Base-by-base conservation (phyloP, 106 monocot species). In the Alisma plantagoaquatica region DNA sequence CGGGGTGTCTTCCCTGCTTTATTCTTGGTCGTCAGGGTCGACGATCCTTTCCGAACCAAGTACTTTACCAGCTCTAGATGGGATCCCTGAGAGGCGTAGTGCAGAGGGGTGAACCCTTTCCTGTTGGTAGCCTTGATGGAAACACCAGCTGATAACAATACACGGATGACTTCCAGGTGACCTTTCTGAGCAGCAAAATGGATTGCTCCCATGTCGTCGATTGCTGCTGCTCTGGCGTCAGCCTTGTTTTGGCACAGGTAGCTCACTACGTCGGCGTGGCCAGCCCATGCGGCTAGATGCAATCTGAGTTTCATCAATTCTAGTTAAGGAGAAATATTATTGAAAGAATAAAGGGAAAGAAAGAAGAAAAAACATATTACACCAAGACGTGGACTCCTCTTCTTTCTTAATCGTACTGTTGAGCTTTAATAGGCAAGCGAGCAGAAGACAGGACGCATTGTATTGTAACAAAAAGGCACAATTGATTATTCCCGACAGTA, bases 161-260 rank as follows among this genome's bases (percentile, higher is more conserved):
- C 35, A 4, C 89, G 75, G 14, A 82, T 74, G 28, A 81, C 68
- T 44, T 89, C 81, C 0, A 70, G 32, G 54, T 96, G 89, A 45
- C 96, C 96, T 57, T 96, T 96, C 63, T 96, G 96, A 27, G 73
- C 70, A 55, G 89, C 89, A 60, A 96, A 96, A 74, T 96, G 96
- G 43, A 96, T 84, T 2, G 84, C 96, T 12, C 55, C 75, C 11
- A 89, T 96, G 64, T 96, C 89, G 33, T 96, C 96, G 84, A 89
- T 78, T 2, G 96, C 96, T 52, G 96, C 63, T 22, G 96, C 96
- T 33, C 81, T 76, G 3, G 75, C 66, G 41, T 96, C 96, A 9
- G 84, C 88, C 71, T 89, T 96, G 69, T 82, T 45, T 15, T 70
- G 73, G 78, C 88, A 89, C 29, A 96, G 89, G 61, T 64, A 89